These are phyloP conservation scores for Kazachstania sp. DNA, from an alignment of 1,139 yeast genomes.

Conservation along the genomic window DNA sequence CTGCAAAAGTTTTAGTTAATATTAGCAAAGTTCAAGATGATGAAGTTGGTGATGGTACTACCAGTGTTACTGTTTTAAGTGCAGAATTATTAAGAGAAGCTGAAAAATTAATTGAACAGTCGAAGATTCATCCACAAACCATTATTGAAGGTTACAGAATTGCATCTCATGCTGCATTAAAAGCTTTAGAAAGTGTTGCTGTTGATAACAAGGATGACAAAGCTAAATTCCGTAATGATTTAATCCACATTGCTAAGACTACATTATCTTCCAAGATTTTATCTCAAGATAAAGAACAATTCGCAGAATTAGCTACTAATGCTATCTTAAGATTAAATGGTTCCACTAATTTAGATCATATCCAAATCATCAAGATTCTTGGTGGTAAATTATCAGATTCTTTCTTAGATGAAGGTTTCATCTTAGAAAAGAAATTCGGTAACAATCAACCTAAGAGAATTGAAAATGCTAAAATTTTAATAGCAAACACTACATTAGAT, in stretches of 20 bases:
- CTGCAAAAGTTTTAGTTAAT: conserved; percentile 94
- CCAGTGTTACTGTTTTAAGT: conserved; percentile 91
- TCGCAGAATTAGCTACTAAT: conserved; percentile 85
- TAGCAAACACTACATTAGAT: conserved; percentile 95
- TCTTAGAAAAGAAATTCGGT: conserved; percentile 85
- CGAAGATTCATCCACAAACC: conserved; percentile 92
- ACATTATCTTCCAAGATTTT: conserved; percentile 88
- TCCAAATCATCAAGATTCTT: conserved; percentile 84
- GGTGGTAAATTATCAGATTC: conserved; percentile 93
- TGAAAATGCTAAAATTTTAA: conserved; percentile 75
- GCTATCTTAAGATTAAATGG: conserved; percentile 90
- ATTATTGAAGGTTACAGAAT: conserved; percentile 92
- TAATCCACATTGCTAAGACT: conserved; percentile 81
- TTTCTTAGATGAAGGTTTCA: conserved; percentile 90
- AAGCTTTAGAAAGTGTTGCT: conserved; percentile 69
- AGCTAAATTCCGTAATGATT: conserved; percentile 64
- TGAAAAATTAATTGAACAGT: conserved; percentile 77
- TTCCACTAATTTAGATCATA: conserved; percentile 88
- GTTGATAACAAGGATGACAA: conserved; percentile 60
- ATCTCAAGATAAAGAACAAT: conserved; percentile 85
- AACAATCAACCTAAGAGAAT: conserved; percentile 85
- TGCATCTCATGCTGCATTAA: conserved; percentile 74
- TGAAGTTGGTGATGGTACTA: conserved; percentile 98
- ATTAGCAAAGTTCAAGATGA: conserved; percentile 97
- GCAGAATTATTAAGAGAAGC: conserved; percentile 94